Conservation (phyloP, 1,284 basidiomycete species). For the Coniophora puteana region DNA sequence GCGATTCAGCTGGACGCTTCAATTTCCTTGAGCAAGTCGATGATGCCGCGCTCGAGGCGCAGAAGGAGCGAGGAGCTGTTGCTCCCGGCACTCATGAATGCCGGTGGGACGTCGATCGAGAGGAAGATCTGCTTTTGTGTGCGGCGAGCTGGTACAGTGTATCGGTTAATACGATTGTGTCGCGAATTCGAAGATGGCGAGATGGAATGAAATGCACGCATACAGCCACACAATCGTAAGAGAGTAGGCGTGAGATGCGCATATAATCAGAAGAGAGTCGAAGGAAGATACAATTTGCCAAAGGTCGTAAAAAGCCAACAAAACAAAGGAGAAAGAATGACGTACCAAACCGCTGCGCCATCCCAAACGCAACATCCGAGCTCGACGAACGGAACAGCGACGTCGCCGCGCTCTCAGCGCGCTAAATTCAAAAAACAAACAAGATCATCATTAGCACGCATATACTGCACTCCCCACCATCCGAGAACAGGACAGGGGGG, state of each 20-base stretch:
- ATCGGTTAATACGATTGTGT: neutral
- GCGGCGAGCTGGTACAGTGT: conserved; percentile 54
- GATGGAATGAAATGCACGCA: too few relatives aligned
- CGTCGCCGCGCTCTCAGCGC: conserved; percentile 48
- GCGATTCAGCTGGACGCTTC: too few relatives aligned
- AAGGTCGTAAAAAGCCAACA: conserved; percentile 2
- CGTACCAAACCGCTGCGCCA: conserved; percentile 79
- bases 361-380: conserved; percentile 64
- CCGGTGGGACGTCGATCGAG: conserved; percentile 58
- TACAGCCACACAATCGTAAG: too few relatives aligned
- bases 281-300: neutral
- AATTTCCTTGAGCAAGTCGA: conserved; percentile 42
- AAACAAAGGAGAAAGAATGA: too few relatives aligned
- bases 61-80: conserved; percentile 44
- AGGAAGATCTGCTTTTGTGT: conserved; percentile 67
- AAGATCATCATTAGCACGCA: conserved; percentile 11
- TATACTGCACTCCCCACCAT: too few relatives aligned
- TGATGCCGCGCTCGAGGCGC: conserved; percentile 55
- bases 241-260: too few relatives aligned
- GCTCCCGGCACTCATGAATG: conserved; percentile 39
- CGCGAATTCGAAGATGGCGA: neutral
- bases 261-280: conserved; percentile 8
- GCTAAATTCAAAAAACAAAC: conserved; percentile 26
- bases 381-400: conserved; percentile 62
- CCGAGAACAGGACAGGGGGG: too few relatives aligned